A percentile compares a stretch with the other conserved stretches of the same genome.
phyloP scores from a whole-genome alignment of 2,329 filamentous ascomycete genomes.

The Pseudogymnoascus sp. region DNA sequence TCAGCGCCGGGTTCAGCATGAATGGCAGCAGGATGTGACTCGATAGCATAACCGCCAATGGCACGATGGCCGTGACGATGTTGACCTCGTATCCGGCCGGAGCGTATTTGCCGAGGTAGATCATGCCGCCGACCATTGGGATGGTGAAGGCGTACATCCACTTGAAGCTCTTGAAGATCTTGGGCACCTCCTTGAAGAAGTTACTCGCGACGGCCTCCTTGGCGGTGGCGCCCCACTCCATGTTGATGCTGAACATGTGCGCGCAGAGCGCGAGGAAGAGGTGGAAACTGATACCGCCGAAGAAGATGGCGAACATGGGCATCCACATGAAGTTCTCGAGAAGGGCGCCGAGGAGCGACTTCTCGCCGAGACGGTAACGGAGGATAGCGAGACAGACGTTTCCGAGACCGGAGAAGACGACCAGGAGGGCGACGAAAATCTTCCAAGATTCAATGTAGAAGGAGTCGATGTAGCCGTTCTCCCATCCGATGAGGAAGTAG shows the following conservation, averaged over 20 bases:
- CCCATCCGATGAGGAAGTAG: slow-evolving; percentile 66
- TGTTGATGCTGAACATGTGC: slow-evolving; percentile 36
- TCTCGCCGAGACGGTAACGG: slow-evolving; percentile 51
- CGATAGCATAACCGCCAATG: slow-evolving; percentile 41
- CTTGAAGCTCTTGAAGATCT: slow-evolving; percentile 48
- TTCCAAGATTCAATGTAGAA: slow-evolving; percentile 61
- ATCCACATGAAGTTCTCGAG: slow-evolving; percentile 49
- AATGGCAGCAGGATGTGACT: slow-evolving; percentile 49
- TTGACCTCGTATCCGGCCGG: slow-evolving; percentile 44
- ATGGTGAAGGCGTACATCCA: slow-evolving; percentile 33
- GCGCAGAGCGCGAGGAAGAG: slow-evolving; percentile 33
- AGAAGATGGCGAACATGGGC: slow-evolving; percentile 34
- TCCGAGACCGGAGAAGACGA: slow-evolving; percentile 56
- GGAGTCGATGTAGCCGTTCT: slow-evolving; percentile 55
- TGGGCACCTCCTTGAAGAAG: slow-evolving; percentile 48
- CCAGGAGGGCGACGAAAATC: slow-evolving; percentile 52
- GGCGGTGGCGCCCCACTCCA: slow-evolving; percentile 46
- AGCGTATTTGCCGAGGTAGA: slow-evolving; percentile 21
- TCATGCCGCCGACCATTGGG: slow-evolving; percentile 20
- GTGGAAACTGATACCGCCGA: slow-evolving; percentile 36
- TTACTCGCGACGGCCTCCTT: slow-evolving; percentile 48
- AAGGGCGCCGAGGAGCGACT: slow-evolving; percentile 39
- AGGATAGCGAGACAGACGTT: slow-evolving; percentile 50
- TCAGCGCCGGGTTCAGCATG: slow-evolving; percentile 52
- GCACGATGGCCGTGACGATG: slow-evolving; percentile 50